Evolutionary conservation across 2,329 filamentous ascomycete species (phyloP).

Genomic region (Paracoccidioides lutzii): DNA sequence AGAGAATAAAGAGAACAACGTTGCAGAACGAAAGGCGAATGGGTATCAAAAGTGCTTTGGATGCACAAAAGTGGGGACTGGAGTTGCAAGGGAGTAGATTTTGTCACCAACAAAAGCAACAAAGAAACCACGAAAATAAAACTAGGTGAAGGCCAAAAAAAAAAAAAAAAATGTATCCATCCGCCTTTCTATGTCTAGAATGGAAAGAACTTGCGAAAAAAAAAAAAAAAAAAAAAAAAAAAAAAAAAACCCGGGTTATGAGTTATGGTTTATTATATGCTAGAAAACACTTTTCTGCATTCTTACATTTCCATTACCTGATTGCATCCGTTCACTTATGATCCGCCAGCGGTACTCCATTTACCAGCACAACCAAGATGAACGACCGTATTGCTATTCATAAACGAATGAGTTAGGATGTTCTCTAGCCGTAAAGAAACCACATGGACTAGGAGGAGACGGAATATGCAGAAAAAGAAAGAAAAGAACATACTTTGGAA

Average conservation of each 20-base stretch:
- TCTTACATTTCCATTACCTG: not conserved
- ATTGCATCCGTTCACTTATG: not conserved
- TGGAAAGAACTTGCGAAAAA: not conserved
- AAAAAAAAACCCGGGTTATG: not conserved
- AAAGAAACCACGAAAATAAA: not conserved
- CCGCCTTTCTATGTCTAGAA: not conserved
- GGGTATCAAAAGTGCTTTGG: not conserved
- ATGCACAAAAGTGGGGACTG: not conserved
- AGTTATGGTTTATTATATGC: not conserved
- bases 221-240: not conserved
- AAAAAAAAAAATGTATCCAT: not conserved
- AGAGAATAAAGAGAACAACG: not conserved
- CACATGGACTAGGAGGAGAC: not conserved
- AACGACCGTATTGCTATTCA: conserved; percentile 46
- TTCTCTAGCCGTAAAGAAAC: not conserved
- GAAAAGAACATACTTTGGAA: conserved; percentile 55
- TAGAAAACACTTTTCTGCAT: not conserved
- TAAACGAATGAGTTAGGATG: not conserved
- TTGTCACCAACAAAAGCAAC: not conserved
- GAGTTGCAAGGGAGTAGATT: not conserved
- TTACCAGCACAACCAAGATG: conserved; percentile 64
- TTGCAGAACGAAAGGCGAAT: not conserved
- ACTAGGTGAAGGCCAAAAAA: not conserved
- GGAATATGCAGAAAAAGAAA: not conserved
- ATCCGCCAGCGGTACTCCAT: conserved; percentile 15